Base-by-base conservation (phyloP, 495 filamentous ascomycete species). In the Friedmanniomyces simplex region DNA sequence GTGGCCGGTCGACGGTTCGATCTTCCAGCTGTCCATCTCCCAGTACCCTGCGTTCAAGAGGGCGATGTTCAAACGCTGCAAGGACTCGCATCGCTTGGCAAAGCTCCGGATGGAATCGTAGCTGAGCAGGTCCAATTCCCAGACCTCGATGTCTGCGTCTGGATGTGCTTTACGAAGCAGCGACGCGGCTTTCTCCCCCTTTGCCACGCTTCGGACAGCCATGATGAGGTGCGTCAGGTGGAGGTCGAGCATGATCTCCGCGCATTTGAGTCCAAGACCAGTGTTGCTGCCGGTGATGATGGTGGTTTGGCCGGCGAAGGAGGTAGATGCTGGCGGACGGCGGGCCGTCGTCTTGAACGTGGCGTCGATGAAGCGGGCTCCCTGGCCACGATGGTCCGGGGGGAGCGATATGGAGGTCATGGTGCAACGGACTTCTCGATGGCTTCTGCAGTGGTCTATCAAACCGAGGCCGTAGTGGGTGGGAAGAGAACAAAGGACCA, bases 211-310 rank as follows among this genome's bases (percentile, higher is more conserved):
- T 14, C 82, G 79, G 0, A 81, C 79, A 3, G 72, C 80, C 0
- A 85, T 63, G 56, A 84, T 78, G 8, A 84, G 70, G 52, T 66
- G 70, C 0, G 70, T 66, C 4, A 81, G 72, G 0, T 68, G 66
- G 6, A 76, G 69, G 12, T 62, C 59, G 2, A 80, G 71, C 32
- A 83, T 67, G 43, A 80, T 76, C 1, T 64, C 62, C 2, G 75
- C 70, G 30, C 74, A 73, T 60, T 77, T 73, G 1, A 74, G 63
- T n/a, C 80, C 80, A 0, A 83, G 68, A 2, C 80, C 80, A 4
- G 70, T 68, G 62, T 77, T 82, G 49, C 69, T 57, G 11, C 80
- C 80, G 3, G 77, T 82, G 21, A 83, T 61, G 41, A 83, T 76
- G 22, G 73, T 69, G 0, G 70, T 74, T 55, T 79, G 28, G 48